Conservation (phyloP, 768 basidiomycete species). For the Strobilomyces dryophilus region DNA sequence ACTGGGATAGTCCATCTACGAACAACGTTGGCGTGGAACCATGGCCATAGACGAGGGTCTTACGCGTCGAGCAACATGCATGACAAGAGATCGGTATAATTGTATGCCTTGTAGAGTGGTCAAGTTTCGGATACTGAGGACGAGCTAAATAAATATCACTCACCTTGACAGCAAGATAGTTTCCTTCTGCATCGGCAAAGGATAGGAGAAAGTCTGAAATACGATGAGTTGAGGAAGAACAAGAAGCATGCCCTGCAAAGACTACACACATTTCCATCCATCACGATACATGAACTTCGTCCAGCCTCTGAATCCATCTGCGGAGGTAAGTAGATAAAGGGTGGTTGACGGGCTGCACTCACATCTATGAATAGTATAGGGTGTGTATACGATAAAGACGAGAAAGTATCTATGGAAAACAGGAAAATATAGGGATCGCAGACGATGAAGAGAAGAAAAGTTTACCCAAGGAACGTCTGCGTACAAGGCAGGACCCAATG, state of each 20-base stretch:
- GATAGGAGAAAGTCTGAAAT: slow-evolving; percentile 71
- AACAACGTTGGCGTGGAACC: not conserved
- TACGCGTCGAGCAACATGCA: slow-evolving; percentile 91
- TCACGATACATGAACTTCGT: slow-evolving; percentile 63
- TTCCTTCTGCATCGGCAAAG: slow-evolving; percentile 78
- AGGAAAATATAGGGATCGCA: not conserved
- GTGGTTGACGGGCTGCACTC: slow-evolving; percentile 22
- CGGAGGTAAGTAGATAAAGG: not conserved
- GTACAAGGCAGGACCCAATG: slow-evolving; percentile 75
- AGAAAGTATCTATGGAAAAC: slow-evolving; percentile 57
- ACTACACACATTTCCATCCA: slow-evolving; percentile 79
- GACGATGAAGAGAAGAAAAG: slow-evolving; percentile 8
- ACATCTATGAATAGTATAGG: slow-evolving; percentile 88
- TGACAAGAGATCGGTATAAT: slow-evolving; percentile 82
- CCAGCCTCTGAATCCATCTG: slow-evolving; percentile 83
- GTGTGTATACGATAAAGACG: slow-evolving; percentile 72
- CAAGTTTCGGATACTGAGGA: not conserved
- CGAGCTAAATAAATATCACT: not conserved
- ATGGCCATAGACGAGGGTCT: slow-evolving; percentile 13
- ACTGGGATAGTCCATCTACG: slow-evolving; percentile 82
- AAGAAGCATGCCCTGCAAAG: not conserved
- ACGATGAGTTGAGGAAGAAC: not conserved
- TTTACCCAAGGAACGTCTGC: slow-evolving; percentile 76
- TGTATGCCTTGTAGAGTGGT: slow-evolving; percentile 50
- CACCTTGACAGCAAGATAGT: slow-evolving; percentile 79